phyloP scores from a whole-genome alignment of 805 yeast genomes.

The Ogataea dorogensis region DNA sequence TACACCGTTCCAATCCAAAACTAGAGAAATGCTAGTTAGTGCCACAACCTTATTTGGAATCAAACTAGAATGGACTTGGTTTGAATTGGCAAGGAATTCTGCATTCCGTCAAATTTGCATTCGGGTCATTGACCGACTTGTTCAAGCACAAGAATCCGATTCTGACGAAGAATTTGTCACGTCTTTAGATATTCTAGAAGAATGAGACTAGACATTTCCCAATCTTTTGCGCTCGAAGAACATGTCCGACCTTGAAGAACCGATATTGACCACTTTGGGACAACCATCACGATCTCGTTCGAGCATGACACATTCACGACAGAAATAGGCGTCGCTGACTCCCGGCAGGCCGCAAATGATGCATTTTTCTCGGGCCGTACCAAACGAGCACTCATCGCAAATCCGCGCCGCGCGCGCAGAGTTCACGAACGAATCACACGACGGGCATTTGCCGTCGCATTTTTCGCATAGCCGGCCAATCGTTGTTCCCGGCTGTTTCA shows the following conservation, averaged over 20 bases:
- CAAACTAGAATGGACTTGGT: slow-evolving; percentile 56
- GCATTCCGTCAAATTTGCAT: slow-evolving; percentile 18
- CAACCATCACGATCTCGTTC: slow-evolving; percentile 92
- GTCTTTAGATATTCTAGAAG: slow-evolving; percentile 17
- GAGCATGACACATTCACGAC: slow-evolving; percentile 75
- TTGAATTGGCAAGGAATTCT: slow-evolving; percentile 46
- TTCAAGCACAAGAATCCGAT: slow-evolving; percentile 8
- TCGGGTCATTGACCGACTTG: slow-evolving; percentile 1
- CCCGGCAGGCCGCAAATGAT: slow-evolving; percentile 68
- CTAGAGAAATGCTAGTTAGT: slow-evolving; percentile 46
- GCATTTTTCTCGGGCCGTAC: slow-evolving; percentile 62
- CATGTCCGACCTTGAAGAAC: slow-evolving; percentile 68
- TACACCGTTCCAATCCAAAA: slow-evolving; percentile 54
- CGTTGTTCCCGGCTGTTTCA: slow-evolving; percentile 77
- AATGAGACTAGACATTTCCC: slow-evolving; percentile 2
- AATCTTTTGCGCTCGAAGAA: slow-evolving; percentile 54
- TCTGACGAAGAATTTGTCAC: slow-evolving; percentile 22
- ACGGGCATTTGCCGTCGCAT: slow-evolving; percentile 91
- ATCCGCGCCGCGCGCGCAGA: slow-evolving; percentile 65
- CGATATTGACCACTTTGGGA: slow-evolving; percentile 78
- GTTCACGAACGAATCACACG: slow-evolving; percentile 81
- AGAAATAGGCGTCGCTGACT: slow-evolving; percentile 71
- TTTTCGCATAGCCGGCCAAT: slow-evolving; percentile 73
- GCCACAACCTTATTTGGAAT: slow-evolving; percentile 49
- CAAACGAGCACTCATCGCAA: slow-evolving; percentile 85